Percentiles rank a stretch among this genome's conserved stretches.
Conservation (phyloP, 495 filamentous ascomycete genomes). For the Trichoderma erinaceum region DNA sequence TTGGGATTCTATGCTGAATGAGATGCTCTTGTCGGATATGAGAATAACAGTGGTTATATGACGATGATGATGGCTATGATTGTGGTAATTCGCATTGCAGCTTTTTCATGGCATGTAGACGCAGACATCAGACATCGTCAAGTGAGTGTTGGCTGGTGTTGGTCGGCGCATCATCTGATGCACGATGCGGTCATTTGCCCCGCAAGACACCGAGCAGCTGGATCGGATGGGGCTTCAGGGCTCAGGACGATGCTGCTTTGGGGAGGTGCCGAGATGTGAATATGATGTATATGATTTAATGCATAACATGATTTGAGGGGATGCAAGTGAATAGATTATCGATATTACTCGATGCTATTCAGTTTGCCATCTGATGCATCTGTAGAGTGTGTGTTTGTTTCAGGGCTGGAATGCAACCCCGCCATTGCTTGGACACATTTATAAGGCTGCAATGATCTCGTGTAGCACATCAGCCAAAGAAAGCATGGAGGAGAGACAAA, state of each 20-base stretch:
- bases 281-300: not conserved
- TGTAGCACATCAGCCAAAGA: no score
- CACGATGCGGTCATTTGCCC: conserved; percentile 7
- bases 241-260: not conserved
- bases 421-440: not conserved
- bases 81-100: no score
- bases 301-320: not conserved
- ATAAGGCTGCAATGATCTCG: not conserved
- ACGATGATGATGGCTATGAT: not conserved
- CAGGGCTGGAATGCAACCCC: not conserved
- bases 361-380: no score
- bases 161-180: not conserved
- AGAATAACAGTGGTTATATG: not conserved
- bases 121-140: not conserved
- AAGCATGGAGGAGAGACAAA: no score
- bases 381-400: no score
- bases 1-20: no score
- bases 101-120: not conserved
- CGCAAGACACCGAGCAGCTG: conserved; percentile 3
- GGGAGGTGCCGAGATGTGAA: not conserved
- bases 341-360: not conserved
- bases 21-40: no score
- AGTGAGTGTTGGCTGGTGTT: not conserved
- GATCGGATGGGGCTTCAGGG: not conserved
- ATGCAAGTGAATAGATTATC: not conserved